phyloP scores from a whole-genome alignment of 2,329 filamentous ascomycete genomes.

The Hymenoscyphus fraxineus region DNA sequence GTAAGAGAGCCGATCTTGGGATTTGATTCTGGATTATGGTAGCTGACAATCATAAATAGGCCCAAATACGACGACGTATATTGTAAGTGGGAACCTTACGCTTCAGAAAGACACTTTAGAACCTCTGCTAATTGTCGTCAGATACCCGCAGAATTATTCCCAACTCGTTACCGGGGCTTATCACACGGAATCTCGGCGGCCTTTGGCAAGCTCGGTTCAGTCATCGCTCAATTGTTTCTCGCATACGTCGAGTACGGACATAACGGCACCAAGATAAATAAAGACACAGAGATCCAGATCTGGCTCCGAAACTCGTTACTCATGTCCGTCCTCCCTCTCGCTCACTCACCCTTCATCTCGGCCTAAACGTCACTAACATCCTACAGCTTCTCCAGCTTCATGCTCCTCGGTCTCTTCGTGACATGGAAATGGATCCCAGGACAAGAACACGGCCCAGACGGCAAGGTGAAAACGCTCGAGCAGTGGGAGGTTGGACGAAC shows the following conservation, averaged over 20 bases:
- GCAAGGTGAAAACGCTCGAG: constrained; percentile 22
- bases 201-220: constrained; percentile 64
- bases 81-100: not conserved
- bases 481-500: constrained; percentile 21
- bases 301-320: constrained; percentile 26
- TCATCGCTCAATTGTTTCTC: constrained; percentile 44
- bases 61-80: constrained; percentile 59
- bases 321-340: constrained; percentile 13
- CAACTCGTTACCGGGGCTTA: constrained; percentile 58
- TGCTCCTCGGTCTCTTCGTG: constrained; percentile 23
- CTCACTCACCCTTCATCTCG: not conserved
- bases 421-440: constrained; percentile 22
- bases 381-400: constrained; percentile 23
- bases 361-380: not conserved
- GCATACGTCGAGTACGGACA: constrained; percentile 22
- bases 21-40: not conserved
- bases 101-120: not conserved
- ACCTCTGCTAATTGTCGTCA: constrained; percentile 43
- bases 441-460: constrained; percentile 16
- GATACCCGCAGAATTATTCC: constrained; percentile 58
- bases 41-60: constrained; percentile 34
- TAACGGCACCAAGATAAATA: constrained; percentile 11
- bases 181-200: constrained; percentile 65
- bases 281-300: constrained; percentile 11
- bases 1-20: constrained; percentile 3